Conservation (phyloP, 768 basidiomycete species). For the Podaxis sp. region DNA sequence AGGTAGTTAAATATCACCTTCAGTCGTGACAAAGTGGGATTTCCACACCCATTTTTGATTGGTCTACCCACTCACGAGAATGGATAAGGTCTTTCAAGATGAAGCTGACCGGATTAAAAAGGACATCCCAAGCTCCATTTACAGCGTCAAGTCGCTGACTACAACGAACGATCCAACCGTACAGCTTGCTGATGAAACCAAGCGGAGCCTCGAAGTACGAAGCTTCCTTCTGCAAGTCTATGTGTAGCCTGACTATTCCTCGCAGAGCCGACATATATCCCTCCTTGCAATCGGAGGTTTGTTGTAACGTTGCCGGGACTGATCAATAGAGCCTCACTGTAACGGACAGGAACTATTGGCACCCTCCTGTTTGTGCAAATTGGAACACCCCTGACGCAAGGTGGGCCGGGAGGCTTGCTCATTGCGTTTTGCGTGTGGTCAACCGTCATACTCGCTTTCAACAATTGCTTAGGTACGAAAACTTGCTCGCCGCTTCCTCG, state of each 20-base stretch:
- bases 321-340: slow-evolving; percentile 6
- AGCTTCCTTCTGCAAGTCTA: background rate
- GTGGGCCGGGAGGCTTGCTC: slow-evolving; percentile 59
- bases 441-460: slow-evolving; percentile 46
- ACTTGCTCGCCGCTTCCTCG: background rate
- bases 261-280: slow-evolving; percentile 49
- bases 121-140: background rate
- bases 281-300: slow-evolving; percentile 51
- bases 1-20: background rate
- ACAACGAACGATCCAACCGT: background rate
- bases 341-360: slow-evolving; percentile 58
- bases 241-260: background rate
- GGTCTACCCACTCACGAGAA: background rate
- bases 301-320: background rate
- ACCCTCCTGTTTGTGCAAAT: slow-evolving; percentile 77
- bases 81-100: background rate
- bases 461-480: slow-evolving; percentile 42
- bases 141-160: background rate
- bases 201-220: background rate
- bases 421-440: slow-evolving; percentile 49
- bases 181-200: background rate
- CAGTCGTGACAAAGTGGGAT: background rate
- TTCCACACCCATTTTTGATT: background rate
- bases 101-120: background rate
- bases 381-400: slow-evolving; percentile 53